Conservation (phyloP, 768 basidiomycete species). For the Suillus spraguei region DNA sequence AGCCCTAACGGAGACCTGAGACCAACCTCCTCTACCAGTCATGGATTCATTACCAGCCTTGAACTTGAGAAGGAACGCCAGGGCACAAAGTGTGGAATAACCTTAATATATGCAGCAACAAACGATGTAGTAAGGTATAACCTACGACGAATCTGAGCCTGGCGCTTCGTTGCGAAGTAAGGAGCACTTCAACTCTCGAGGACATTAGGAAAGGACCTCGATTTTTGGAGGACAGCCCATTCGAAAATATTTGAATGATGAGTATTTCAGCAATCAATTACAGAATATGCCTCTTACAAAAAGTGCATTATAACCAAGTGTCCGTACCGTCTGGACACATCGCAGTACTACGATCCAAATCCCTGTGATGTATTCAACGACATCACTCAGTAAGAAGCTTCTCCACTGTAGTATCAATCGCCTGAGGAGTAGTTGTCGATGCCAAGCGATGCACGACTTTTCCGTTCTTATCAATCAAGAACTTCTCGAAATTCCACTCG, state of each 20-base stretch:
- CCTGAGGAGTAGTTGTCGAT: slow-evolving; percentile 69
- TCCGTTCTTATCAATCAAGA: slow-evolving; percentile 63
- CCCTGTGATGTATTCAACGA: not conserved
- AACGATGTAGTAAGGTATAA: not conserved
- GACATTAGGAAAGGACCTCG: not conserved
- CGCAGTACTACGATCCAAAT: not conserved
- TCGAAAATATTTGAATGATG: not conserved
- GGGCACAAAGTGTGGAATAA: no score
- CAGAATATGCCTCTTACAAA: not conserved
- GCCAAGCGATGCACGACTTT: slow-evolving; percentile 70
- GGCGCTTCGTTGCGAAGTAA: not conserved
- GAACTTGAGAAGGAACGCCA: no score
- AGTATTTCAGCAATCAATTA: not conserved
- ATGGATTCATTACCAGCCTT: no score
- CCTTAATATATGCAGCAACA: not conserved
- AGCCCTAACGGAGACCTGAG: no score
- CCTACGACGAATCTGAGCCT: not conserved
- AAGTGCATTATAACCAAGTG: not conserved
- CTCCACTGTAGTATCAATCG: slow-evolving; percentile 63
- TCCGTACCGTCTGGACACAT: not conserved
- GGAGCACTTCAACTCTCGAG: not conserved
- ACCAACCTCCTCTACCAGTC: no score
- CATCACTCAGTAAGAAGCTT: slow-evolving; percentile 50
- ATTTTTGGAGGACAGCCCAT: not conserved
- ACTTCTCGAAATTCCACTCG: slow-evolving; percentile 93